Evolutionary conservation across 768 basidiomycete species (phyloP), one percentile per base, ranked within the genome.

Genomic region (Nidula microcarpa): DNA sequence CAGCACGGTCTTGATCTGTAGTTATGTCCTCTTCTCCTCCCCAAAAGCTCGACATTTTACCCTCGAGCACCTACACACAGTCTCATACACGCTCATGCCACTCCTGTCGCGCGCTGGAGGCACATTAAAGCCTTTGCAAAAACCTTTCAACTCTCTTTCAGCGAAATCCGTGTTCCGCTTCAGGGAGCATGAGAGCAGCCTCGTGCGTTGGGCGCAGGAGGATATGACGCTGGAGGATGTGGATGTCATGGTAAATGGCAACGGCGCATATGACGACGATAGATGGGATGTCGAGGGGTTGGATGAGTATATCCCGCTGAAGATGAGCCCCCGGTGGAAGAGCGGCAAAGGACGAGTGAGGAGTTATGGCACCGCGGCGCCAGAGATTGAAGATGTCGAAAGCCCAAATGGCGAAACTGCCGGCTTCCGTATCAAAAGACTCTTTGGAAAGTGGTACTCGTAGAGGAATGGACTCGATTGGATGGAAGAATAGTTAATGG

Each of bases 151-250:
- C 35, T 18, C 56, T 6, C 45, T 65, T 3, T 53, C 57, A 5
- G 53, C 62, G 0, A 57, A 54, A 17, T 59, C 61, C 0, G 46
- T 63, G 3, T 60, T 33, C 14, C 60, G 54, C 3, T 76, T 73
- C 62, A 67, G 74, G 30, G 67, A 68, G 9, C 70, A 72, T 3
- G 76, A 76, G 52, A 60, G 64, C 39, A 63, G 70, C 18, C 71
- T 81, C 16, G 67, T 78, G 48, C 68, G 68, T 11, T 79, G 78
- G 77, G 75, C 75, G 43, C 66, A 77, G 50, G 78, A 79, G 54
- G 78, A 80, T 47, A 69, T 78, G 65, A 63, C 68, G 11, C 60
- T 74, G 6, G 64, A 69, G 49, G 67, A 68, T 14, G 43, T 46
- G 14, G 69, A 76, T 53, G 56, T 74, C 14, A 77, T 78, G 73